These are phyloP conservation scores for Mitragyna speciosa DNA, from an alignment of 257 asterid species.

Conservation along the genomic window DNA sequence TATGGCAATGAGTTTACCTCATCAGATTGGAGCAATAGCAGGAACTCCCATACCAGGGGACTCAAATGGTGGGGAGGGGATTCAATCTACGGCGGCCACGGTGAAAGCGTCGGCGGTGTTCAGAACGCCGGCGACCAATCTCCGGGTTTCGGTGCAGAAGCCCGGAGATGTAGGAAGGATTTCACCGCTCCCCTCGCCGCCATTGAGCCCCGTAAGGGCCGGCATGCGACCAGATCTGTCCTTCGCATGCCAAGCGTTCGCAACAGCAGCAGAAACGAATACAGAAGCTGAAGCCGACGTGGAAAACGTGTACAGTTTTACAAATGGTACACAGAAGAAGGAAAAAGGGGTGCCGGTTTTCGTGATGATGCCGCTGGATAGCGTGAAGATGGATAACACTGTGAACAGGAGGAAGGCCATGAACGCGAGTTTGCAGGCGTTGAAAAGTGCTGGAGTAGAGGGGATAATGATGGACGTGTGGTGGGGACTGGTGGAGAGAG, in stretches of 20 bases:
- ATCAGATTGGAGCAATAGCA: slow-evolving; percentile 75
- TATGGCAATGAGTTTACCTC: slow-evolving; percentile 94
- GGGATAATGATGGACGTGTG: slow-evolving; percentile 99
- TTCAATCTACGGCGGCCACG: slow-evolving; percentile 36
- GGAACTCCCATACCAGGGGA: slow-evolving; percentile 52
- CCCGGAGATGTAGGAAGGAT: slow-evolving; percentile 51
- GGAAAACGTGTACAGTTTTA: slow-evolving; percentile 31
- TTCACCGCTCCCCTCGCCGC: slow-evolving; percentile 85
- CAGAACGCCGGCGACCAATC: slow-evolving; percentile 48
- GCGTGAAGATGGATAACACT: slow-evolving; percentile 78
- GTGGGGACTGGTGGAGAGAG: slow-evolving; percentile 97
- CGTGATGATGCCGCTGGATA: slow-evolving; percentile 98
- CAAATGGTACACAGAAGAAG: slow-evolving; percentile 20
- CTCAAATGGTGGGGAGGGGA: slow-evolving; percentile 37
- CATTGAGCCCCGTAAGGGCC: slow-evolving; percentile 61
- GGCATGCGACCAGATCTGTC: slow-evolving; percentile 60
- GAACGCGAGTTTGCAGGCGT: slow-evolving; percentile 92
- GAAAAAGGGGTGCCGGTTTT: slow-evolving; percentile 80
- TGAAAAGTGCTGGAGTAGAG: slow-evolving; percentile 93
- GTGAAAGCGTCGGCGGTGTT: slow-evolving; percentile 57
- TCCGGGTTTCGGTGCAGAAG: slow-evolving; percentile 52
- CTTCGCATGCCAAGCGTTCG: slow-evolving; percentile 74
- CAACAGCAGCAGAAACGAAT: slow-evolving; percentile 25
- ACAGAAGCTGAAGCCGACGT: slow-evolving; percentile 21
- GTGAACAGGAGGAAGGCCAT: slow-evolving; percentile 93